phyloP scores from a whole-genome alignment of 2,329 filamentous ascomycete species.

The Trichoderma simmonsii region DNA sequence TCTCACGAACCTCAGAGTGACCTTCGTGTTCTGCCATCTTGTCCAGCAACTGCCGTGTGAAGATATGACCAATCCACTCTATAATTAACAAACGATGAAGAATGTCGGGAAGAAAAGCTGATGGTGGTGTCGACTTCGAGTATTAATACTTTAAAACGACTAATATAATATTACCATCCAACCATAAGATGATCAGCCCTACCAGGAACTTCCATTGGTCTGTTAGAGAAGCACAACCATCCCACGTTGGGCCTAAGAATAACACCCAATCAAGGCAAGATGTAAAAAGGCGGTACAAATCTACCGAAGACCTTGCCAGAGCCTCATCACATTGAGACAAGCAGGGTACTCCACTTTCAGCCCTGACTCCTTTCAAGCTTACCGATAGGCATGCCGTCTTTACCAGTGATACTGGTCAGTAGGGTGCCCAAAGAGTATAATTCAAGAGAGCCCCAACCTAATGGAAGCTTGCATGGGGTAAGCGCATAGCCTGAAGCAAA shows the following conservation, averaged over 20 bases:
- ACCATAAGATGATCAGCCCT: constrained; percentile 1
- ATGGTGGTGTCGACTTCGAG: not conserved
- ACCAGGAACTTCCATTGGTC: not conserved
- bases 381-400: not conserved
- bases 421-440: not conserved
- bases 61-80: not conserved
- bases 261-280: not conserved
- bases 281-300: not conserved
- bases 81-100: not conserved
- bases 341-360: not conserved
- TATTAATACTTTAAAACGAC: constrained; percentile 4
- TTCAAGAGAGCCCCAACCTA: not conserved
- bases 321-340: not conserved
- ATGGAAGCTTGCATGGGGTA: not conserved
- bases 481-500: constrained; percentile 12
- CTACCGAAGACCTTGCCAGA: not conserved
- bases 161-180: not conserved
- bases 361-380: not conserved
- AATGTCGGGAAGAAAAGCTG: not conserved
- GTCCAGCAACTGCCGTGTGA: not conserved
- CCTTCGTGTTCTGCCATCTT: constrained; percentile 11
- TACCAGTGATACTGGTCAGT: not conserved
- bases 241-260: not conserved
- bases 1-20: constrained; percentile 22
- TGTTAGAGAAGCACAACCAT: not conserved